A percentile compares a stretch with the other conserved stretches of the same genome.
These are phyloP conservation scores for Botrytis fragariae DNA, from an alignment of 2,329 filamentous ascomycete species.

Conservation along the genomic window DNA sequence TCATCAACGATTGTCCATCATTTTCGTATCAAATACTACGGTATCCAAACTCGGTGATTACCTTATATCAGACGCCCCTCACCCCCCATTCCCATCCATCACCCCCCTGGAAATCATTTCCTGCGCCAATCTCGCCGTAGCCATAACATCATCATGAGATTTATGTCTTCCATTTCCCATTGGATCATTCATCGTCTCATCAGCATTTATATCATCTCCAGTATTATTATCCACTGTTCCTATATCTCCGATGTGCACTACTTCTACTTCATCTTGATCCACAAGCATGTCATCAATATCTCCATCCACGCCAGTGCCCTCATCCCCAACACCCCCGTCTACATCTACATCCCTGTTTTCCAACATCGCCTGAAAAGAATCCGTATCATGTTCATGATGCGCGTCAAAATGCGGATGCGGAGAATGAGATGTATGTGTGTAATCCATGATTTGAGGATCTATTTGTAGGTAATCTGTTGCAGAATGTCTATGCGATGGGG, in stretches of 20 bases:
- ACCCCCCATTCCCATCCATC: neutral
- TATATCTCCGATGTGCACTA: neutral
- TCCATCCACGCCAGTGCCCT: conserved; percentile 25
- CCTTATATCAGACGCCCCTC: neutral
- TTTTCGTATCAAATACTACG: neutral
- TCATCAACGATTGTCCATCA: neutral
- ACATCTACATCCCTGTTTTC: conserved; percentile 6
- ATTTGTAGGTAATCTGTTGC: conserved; percentile 46
- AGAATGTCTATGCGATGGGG: neutral
- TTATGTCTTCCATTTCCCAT: neutral
- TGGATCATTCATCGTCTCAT: neutral
- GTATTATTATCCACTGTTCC: conserved; percentile 3
- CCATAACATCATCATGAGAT: conserved; percentile 10
- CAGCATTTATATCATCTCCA: neutral
- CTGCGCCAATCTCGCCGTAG: conserved; percentile 6
- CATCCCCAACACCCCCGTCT: conserved; percentile 11
- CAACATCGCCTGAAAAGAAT: conserved; percentile 34
- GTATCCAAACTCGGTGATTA: neutral
- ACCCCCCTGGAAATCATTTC: conserved; percentile 6
- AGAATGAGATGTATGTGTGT: conserved; percentile 28
- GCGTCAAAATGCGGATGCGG: conserved; percentile 20
- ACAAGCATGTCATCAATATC: conserved; percentile 37
- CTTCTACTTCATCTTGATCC: conserved; percentile 32
- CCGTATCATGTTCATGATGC: conserved; percentile 22
- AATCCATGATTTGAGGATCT: conserved; percentile 60